Evolutionary conservation across 2,329 filamentous ascomycete genomes (phyloP).

Genomic region (Huntiella moniliformis): DNA sequence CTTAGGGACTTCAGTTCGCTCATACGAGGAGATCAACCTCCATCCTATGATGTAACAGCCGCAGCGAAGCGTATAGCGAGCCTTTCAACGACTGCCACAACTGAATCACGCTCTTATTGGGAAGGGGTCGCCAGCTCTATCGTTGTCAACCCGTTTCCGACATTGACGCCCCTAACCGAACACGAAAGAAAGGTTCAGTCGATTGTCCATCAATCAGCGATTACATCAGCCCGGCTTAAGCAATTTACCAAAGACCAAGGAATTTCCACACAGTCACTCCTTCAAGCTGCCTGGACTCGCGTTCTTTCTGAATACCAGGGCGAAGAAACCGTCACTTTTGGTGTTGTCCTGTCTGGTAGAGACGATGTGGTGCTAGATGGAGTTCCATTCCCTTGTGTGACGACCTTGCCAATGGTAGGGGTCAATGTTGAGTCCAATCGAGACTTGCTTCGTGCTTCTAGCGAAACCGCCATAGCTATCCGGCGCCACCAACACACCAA

Average conservation of each 20-base stretch:
- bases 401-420: slow-evolving; percentile 54
- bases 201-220: slow-evolving; percentile 17
- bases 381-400: slow-evolving; percentile 59
- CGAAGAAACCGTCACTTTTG: slow-evolving; percentile 56
- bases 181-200: slow-evolving; percentile 15
- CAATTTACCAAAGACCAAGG: slow-evolving; percentile 18
- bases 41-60: background rate
- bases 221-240: background rate
- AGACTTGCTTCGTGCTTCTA: slow-evolving; percentile 41
- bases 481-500: slow-evolving; percentile 55
- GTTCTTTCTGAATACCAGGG: slow-evolving; percentile 61
- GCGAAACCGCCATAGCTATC: slow-evolving; percentile 43
- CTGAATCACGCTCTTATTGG: slow-evolving; percentile 39
- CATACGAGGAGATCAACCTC: slow-evolving; percentile 14
- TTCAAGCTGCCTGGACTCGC: slow-evolving; percentile 62
- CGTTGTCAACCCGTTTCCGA: slow-evolving; percentile 53
- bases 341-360: slow-evolving; percentile 61
- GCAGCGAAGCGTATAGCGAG: background rate
- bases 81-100: background rate
- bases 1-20: slow-evolving; percentile 34
- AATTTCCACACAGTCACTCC: slow-evolving; percentile 57
- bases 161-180: slow-evolving; percentile 44
- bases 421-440: slow-evolving; percentile 25
- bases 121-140: slow-evolving; percentile 29
- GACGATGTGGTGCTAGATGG: slow-evolving; percentile 38